phyloP scores from a whole-genome alignment of 2,329 filamentous ascomycete genomes.

The Colletotrichum sublineola region DNA sequence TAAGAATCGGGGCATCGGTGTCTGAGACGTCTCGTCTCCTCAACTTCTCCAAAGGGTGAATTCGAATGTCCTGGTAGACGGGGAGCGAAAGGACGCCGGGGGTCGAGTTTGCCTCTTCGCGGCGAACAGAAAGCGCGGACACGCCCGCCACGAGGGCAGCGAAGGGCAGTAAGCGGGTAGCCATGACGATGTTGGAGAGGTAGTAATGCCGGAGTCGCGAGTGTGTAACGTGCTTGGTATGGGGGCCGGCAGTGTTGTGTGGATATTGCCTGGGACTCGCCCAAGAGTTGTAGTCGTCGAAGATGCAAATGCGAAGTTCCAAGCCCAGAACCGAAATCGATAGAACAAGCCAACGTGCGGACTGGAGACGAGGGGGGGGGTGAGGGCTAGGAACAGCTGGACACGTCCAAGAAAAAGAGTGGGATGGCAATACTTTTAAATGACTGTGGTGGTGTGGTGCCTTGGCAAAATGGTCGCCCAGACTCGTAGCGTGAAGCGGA shows the following conservation, averaged over 20 bases:
- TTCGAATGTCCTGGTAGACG: constrained; percentile 41
- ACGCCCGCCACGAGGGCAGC: constrained; percentile 32
- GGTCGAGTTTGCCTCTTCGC: constrained; percentile 24
- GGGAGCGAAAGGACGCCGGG: constrained; percentile 41
- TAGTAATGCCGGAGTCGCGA: constrained; percentile 1
- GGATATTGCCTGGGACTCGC: background rate
- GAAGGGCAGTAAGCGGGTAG: constrained; percentile 15
- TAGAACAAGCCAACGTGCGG: constrained; percentile 10
- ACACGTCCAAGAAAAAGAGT: constrained; percentile 27
- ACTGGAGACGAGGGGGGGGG: constrained; percentile 7
- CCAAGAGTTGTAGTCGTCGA: background rate
- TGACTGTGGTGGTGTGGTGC: constrained; percentile 11
- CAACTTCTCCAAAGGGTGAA: constrained; percentile 36
- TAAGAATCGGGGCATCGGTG: constrained; percentile 38
- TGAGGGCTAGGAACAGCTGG: background rate
- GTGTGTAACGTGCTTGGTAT: constrained; percentile 2
- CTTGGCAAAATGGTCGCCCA: constrained; percentile 35
- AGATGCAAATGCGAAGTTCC: constrained; percentile 19
- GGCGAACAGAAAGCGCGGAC: constrained; percentile 18
- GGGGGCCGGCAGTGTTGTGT: background rate
- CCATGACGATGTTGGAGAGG: constrained; percentile 16
- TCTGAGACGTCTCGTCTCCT: constrained; percentile 36
- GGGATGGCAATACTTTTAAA: constrained; percentile 38
- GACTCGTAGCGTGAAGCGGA: constrained; percentile 22
- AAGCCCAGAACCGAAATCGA: constrained; percentile 22